These are phyloP conservation scores for Aspergillus incahuasiensis DNA, from an alignment of 495 filamentous ascomycete genomes.

Conservation along the genomic window DNA sequence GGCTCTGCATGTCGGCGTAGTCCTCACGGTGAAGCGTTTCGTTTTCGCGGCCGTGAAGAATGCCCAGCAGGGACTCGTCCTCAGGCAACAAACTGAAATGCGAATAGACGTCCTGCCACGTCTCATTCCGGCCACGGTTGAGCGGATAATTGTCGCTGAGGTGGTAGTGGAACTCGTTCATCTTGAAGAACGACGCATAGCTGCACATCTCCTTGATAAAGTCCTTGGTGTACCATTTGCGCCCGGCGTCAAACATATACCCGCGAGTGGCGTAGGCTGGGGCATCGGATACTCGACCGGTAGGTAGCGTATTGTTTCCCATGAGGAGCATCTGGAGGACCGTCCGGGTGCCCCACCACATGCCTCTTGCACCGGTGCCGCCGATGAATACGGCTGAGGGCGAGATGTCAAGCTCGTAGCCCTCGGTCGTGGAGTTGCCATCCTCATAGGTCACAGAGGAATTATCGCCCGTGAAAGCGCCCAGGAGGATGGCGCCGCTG, in stretches of 20 bases:
- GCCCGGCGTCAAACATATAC: constrained; percentile 51
- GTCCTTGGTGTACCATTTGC: constrained; percentile 51
- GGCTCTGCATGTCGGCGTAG: constrained; percentile 47
- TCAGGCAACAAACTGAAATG: constrained; percentile 48
- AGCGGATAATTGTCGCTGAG: constrained; percentile 54
- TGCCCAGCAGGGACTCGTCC: constrained; percentile 31
- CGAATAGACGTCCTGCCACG: constrained; percentile 48
- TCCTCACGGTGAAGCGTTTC: constrained; percentile 44
- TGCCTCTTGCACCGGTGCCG: constrained; percentile 47
- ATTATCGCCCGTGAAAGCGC: constrained; percentile 4
- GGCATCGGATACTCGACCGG: constrained; percentile 34
- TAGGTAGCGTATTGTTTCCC: constrained; percentile 21
- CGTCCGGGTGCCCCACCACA: constrained; percentile 54
- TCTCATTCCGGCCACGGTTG: constrained; percentile 47
- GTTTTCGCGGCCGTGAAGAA: constrained; percentile 40
- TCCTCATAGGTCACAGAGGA: constrained; percentile 39
- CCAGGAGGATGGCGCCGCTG: background rate
- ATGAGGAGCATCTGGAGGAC: constrained; percentile 45
- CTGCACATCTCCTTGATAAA: constrained; percentile 55
- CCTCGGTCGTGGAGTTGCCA: constrained; percentile 43
- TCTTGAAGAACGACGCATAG: constrained; percentile 53
- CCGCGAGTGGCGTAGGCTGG: constrained; percentile 48
- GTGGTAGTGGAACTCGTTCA: constrained; percentile 56
- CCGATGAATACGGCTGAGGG: constrained; percentile 29
- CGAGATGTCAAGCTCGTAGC: constrained; percentile 38